Conservation (phyloP, 805 yeast species). For the Metschnikowia borealis region DNA sequence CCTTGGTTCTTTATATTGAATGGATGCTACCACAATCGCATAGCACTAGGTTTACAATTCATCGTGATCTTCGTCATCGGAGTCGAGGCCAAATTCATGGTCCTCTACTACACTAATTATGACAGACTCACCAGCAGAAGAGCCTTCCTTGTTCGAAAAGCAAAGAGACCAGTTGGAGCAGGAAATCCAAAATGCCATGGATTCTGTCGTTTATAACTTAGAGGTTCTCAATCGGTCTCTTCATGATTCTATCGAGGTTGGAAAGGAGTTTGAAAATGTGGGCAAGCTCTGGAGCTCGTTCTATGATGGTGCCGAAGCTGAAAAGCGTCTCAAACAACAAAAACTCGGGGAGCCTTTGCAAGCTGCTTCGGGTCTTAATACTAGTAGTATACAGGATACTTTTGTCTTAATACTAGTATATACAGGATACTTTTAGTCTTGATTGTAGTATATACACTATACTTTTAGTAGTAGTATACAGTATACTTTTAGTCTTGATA, state of each 20-base stretch:
- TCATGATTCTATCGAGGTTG: conserved; percentile 65
- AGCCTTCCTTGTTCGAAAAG: conserved; percentile 41
- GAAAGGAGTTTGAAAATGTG: conserved; percentile 70
- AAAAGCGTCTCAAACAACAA: not conserved
- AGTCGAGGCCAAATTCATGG: conserved; percentile 28
- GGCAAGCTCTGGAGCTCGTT: conserved; percentile 68
- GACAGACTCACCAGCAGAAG: not conserved
- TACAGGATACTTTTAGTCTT: too few species aligned
- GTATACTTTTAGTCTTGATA: too few species aligned
- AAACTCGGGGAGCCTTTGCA: not conserved
- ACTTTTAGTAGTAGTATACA: too few species aligned
- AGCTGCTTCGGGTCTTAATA: not conserved
- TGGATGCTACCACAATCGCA: not conserved
- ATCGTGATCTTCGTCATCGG: conserved; percentile 43
- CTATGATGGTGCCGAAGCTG: conserved; percentile 46
- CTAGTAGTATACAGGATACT: too few species aligned
- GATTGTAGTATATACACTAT: too few species aligned
- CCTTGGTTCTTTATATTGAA: not conserved
- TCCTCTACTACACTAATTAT: not conserved
- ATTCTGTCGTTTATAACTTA: conserved; percentile 58
- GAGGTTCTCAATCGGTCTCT: conserved; percentile 64
- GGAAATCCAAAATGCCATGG: conserved; percentile 56
- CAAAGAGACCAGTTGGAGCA: conserved; percentile 57
- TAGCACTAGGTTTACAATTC: conserved; percentile 29
- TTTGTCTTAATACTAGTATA: too few species aligned